Base-by-base conservation (phyloP, 129 eudicot genomes). In the Saposhnikovia divaricata region DNA sequence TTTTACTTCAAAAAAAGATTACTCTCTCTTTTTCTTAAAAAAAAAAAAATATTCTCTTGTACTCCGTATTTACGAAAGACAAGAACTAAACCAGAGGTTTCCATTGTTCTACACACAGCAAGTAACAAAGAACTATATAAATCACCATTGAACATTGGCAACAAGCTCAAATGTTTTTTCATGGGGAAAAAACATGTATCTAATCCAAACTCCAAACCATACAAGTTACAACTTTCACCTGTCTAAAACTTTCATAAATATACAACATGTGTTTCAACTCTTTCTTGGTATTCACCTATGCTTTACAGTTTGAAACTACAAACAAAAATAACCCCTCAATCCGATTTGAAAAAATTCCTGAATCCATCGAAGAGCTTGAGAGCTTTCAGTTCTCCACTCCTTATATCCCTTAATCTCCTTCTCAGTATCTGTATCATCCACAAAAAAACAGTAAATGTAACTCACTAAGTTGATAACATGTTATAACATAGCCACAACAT, bases 351-450 rank as follows among this genome's bases (percentile, higher is more conserved):
- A 74, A 91, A 77, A 80, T 89, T 93, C 72, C 87, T 77, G 84
- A 93, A 78, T 79, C 97, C 91, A 68, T 91, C 92, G 61, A 93
- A 93, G 72, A 93, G 65, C 37, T 31, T 90, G 40, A 93, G 84
- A 76, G 98, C 98, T 85, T 82, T 90, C 82, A 93, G 76, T 82
- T 93, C 98, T 47, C 98, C 98, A 21, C 93, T 88, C 88, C 91
- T 89, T 72, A 93, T 91, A 78, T 93, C 98, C 86, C 98, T 90
- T 76, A 93, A 81, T 73, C 88, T 85, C 88, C 98, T 91, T 84
- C 98, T 90, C 82, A 93, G 80, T 82, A 93, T 91, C 97, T 93
- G 88, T 50, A 28, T 75, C 28, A 51, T 46, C 66, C 72, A 81
- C 74, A 72, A 77, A 5, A 23, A 45, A 39, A 16, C n/a, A 70